Conservation (phyloP, 352 stramenopile genomes). For the Thalassiosira exigua region DNA sequence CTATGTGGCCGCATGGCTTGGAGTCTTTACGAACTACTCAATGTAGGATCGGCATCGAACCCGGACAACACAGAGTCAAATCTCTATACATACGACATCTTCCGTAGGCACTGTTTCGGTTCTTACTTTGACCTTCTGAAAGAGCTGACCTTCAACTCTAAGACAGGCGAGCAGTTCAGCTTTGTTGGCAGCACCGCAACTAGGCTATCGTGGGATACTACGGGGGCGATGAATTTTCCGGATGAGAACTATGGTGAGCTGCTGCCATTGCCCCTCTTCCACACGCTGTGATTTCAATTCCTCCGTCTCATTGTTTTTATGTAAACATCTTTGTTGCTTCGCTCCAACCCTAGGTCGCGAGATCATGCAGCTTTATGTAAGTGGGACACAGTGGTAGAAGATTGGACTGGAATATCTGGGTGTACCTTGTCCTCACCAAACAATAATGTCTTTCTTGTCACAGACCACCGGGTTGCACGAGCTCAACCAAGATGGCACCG, state of each 20-base stretch:
- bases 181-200: constrained; percentile 46
- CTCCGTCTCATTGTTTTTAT: constrained; percentile 7
- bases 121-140: constrained; percentile 72
- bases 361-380: constrained; percentile 57
- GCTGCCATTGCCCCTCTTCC: neutral
- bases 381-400: neutral
- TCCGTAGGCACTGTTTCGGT: constrained; percentile 74
- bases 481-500: constrained; percentile 74
- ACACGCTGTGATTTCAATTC: neutral
- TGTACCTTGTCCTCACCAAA: neutral
- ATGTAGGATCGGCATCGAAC: constrained; percentile 55
- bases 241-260: constrained; percentile 65
- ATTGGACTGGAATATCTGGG: neutral
- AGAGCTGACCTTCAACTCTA: constrained; percentile 64
- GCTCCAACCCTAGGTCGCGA: constrained; percentile 19
- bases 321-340: neutral
- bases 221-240: constrained; percentile 42
- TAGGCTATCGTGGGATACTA: constrained; percentile 39
- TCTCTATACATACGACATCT: constrained; percentile 77
- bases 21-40: constrained; percentile 69
- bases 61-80: constrained; percentile 69
- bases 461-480: constrained; percentile 66
- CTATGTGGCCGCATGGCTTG: constrained; percentile 74
- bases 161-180: constrained; percentile 61
- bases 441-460: too few species aligned